A percentile compares a stretch with the other conserved stretches of the same genome.
phyloP scores from a whole-genome alignment of 768 basidiomycete species.

The Pleurotus djamor region DNA sequence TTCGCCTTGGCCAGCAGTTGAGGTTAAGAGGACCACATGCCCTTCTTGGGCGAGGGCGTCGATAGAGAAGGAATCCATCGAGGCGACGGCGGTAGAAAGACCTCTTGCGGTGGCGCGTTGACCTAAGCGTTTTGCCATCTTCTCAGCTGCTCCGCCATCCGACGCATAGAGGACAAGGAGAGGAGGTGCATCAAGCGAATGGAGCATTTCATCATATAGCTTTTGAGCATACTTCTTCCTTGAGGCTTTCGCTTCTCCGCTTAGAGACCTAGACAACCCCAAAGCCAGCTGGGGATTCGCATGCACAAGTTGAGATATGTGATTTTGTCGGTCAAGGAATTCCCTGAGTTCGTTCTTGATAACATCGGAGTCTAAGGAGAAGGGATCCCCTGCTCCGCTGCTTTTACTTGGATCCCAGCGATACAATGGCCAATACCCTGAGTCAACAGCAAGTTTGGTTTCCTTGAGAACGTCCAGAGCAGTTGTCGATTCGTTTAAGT shows the following conservation, averaged over 20 bases:
- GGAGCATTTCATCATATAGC: slow-evolving; percentile 81
- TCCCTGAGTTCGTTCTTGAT: slow-evolving; percentile 91
- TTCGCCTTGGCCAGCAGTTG: slow-evolving; percentile 97
- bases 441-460: slow-evolving; percentile 94
- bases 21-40: slow-evolving; percentile 84
- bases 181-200: slow-evolving; percentile 85
- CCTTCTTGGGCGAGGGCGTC: slow-evolving; percentile 73
- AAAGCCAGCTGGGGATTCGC: slow-evolving; percentile 77
- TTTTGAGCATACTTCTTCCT: slow-evolving; percentile 79
- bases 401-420: slow-evolving; percentile 95
- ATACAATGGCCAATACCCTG: slow-evolving; percentile 98
- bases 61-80: slow-evolving; percentile 79
- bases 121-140: slow-evolving; percentile 86
- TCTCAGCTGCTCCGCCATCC: slow-evolving; percentile 93
- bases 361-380: slow-evolving; percentile 88
- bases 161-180: slow-evolving; percentile 89
- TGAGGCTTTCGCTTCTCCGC: slow-evolving; percentile 81
- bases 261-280: slow-evolving; percentile 81
- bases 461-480: slow-evolving; percentile 94
- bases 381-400: slow-evolving; percentile 71
- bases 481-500: slow-evolving; percentile 68
- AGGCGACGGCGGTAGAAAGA: slow-evolving; percentile 68
- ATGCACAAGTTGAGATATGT: slow-evolving; percentile 89
- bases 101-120: slow-evolving; percentile 84
- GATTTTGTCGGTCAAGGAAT: slow-evolving; percentile 96